Base-by-base conservation (phyloP, 2,329 filamentous ascomycete species). In the Talaromyces islandicus region DNA sequence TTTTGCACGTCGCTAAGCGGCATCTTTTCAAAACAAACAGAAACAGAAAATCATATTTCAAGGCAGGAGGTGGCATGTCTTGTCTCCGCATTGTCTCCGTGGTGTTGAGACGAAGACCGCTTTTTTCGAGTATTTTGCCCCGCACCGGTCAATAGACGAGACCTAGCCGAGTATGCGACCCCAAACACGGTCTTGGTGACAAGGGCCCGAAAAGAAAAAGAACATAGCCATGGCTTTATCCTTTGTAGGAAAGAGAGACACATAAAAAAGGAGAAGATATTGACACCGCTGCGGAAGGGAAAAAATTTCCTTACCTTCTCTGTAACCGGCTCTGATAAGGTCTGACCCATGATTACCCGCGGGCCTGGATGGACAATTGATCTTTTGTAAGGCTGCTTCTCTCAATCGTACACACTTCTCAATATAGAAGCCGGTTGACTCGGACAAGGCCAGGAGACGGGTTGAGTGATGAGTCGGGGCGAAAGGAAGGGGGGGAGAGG, bases 321-420 rank as follows among this genome's bases (percentile, higher is more conserved):
- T 77, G 96, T 90, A 73, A 99, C 92, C 72, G 94, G 94, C 84
- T 99, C 94, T 73, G 93, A 97, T 75, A 99, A 88, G 78, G 94
- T 99, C 84, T 99, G 94, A 85, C 94, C 94, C 94, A 99, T 99
- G 80, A 75, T 83, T 73, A 69, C 64, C 66, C 63, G 60, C 12
- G 60, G 65, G 64, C 66, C 63, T 62, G 66, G 64, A 66, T 66
- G 14, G 43, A 57, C 62, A 58, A 64, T 30, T 19, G 43, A 25
- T 32, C 43, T 46, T 9, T 46, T 46, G 24, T 3, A 21, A 10
- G 43, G 9, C 43, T 46, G 43, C 7, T 12, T 46, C 19, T 24
- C 53, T 68, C 68, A 14, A 63, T 54, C 54, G 48, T 62, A 32
- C 25, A 57, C 46, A 55, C 48, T 27, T 29, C 14, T 29, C 24